Base-by-base conservation (phyloP, 306 rosid species). In the Rosa rugosa region DNA sequence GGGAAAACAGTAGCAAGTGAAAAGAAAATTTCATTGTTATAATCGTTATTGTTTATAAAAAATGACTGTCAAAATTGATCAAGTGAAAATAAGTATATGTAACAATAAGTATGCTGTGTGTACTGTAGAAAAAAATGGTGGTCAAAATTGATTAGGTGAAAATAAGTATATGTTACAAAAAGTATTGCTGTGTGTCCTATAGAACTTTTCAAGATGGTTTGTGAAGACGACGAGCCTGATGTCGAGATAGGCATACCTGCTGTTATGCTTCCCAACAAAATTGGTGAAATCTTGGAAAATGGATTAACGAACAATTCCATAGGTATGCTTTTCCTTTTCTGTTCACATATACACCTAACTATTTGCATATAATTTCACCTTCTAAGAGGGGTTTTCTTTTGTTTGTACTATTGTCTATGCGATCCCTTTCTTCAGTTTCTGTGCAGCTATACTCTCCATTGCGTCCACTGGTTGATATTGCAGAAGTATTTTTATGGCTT, bases 161-260 rank as follows among this genome's bases (percentile, higher is more conserved):
- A 57, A 3, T 57, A 10, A 57, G n/a, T n/a, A n/a, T 22, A 22
- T 57, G 63, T 57, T 57, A 57, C 25, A n/a, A 56, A 53, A 57
- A n/a, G 13, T 57, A 3, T 57, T 60, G 13, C 31, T 22, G 74
- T 63, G 64, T 77, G 17, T 54, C 78, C 44, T 76, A 71, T 90
- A 95, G 99, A 89, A 82, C 99, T 95, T 90, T 91, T 93, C 89
- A 95, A 95, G 92, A 95, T 95, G 99, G 99, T 93, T 72, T 95
- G 99, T 77, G 97, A 91, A 81, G 83, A 76, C 5, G 90, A 85
- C 69, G 87, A 95, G 88, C 93, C 91, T 65, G 97, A 93, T 79
- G 72, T 91, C 80, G 66, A 67, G 72, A 93, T 95, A 76, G 73
- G 86, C 80, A 95, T 93, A 80, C 98, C 99, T 78, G 90, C 95